phyloP scores from a whole-genome alignment of 257 asterid species.

The Apocynum venetum region DNA sequence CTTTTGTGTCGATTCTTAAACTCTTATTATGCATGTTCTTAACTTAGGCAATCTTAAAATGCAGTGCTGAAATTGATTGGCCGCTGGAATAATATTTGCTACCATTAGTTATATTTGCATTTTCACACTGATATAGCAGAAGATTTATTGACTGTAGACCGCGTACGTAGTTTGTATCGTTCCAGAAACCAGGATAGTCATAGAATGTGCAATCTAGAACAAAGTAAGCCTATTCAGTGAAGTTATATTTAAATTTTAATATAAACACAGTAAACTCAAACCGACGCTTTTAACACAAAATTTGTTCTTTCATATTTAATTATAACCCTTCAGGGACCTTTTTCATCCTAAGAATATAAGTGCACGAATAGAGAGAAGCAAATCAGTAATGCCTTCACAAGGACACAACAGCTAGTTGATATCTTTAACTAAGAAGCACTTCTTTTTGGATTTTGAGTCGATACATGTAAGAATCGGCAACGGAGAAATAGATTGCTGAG shows the following conservation, averaged over 20 bases:
- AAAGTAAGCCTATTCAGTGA: background rate
- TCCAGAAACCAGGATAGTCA: background rate
- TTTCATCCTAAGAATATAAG: background rate
- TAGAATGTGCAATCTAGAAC: background rate
- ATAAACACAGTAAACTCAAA: background rate
- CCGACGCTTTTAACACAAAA: background rate
- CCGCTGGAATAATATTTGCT: background rate
- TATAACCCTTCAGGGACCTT: background rate
- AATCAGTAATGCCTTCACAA: background rate
- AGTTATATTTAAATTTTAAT: background rate
- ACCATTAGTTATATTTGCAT: background rate
- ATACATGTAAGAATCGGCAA: constrained; percentile 14
- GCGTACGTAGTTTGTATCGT: background rate
- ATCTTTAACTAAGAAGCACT: background rate
- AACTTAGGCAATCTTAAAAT: too few relatives aligned
- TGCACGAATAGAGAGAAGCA: too few relatives aligned
- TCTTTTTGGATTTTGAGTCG: background rate
- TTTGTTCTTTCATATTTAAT: background rate
- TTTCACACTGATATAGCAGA: background rate
- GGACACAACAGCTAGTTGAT: background rate
- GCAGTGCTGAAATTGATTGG: background rate
- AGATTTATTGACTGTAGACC: background rate
- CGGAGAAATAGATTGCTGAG: constrained; percentile 14
- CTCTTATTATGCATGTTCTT: background rate
- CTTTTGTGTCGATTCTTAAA: background rate